Evolutionary conservation across 805 yeast species (phyloP).

Genomic region (Ascoidea rubescens): DNA sequence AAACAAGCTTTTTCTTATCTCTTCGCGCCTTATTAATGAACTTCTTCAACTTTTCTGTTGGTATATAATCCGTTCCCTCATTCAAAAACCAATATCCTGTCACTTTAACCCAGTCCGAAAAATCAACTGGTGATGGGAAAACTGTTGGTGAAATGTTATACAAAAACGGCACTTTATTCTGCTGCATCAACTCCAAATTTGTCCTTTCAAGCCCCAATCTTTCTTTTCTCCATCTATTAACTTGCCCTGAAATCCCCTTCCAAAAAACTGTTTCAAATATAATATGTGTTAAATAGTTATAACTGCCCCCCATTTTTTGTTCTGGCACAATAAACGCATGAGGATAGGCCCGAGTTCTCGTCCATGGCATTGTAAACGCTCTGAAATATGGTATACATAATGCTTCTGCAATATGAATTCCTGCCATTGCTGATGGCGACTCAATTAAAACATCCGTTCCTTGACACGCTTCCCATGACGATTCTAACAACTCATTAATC

Average conservation of each 20-base stretch:
- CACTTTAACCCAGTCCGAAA: slow-evolving; percentile 89
- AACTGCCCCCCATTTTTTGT: slow-evolving; percentile 83
- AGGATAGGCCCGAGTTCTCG: slow-evolving; percentile 88
- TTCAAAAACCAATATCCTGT: slow-evolving; percentile 94
- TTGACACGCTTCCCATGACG: slow-evolving; percentile 84
- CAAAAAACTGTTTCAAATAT: slow-evolving; percentile 87
- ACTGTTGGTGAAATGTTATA: slow-evolving; percentile 83
- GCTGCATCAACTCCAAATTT: slow-evolving; percentile 55
- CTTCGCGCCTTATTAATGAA: slow-evolving; percentile 51
- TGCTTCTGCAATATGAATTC: slow-evolving; percentile 91
- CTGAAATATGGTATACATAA: slow-evolving; percentile 79
- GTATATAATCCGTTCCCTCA: slow-evolving; percentile 41
- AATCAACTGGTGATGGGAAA: slow-evolving; percentile 87
- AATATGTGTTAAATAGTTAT: slow-evolving; percentile 84
- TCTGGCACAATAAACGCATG: slow-evolving; percentile 95
- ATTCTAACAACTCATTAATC: slow-evolving; percentile 57
- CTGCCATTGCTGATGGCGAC: slow-evolving; percentile 95
- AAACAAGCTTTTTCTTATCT: slow-evolving; percentile 59
- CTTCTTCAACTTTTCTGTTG: slow-evolving; percentile 40
- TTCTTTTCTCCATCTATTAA: slow-evolving; percentile 76
- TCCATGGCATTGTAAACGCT: slow-evolving; percentile 99
- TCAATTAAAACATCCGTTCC: slow-evolving; percentile 72
- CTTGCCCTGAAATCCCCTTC: slow-evolving; percentile 81
- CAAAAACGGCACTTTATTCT: slow-evolving; percentile 70
- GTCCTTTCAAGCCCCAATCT: slow-evolving; percentile 55